Conservation (phyloP, 108 stramenopile species). For the Stephanodiscus triporus region DNA sequence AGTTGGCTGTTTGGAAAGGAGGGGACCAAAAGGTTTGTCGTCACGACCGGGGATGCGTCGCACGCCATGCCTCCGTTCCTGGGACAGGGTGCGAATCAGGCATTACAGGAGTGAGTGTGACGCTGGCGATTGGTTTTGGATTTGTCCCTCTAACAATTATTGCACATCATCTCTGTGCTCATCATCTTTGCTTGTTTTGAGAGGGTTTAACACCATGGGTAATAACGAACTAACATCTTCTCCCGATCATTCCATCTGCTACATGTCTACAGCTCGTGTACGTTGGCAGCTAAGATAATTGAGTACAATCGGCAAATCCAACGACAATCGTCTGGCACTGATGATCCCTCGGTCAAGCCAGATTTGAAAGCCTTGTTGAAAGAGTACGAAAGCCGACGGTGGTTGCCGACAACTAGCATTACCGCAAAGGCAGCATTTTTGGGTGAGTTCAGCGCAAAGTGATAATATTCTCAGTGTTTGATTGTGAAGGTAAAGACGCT, state of each 20-base stretch:
- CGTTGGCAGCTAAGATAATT: slow-evolving; percentile 60
- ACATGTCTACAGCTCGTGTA: slow-evolving; percentile 15
- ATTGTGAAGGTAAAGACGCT: not conserved
- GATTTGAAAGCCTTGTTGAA: slow-evolving; percentile 53
- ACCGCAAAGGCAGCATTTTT: slow-evolving; percentile 71
- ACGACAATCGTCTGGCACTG: not conserved
- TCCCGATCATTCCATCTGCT: not conserved
- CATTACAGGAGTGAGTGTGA: slow-evolving; percentile 86
- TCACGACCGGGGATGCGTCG: slow-evolving; percentile 90
- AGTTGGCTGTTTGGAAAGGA: not conserved
- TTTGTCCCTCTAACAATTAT: not conserved
- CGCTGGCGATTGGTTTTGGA: not conserved
- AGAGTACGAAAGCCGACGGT: slow-evolving; percentile 69
- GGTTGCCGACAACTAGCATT: slow-evolving; percentile 79
- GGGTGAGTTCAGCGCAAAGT: slow-evolving; percentile 27
- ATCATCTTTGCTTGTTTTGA: not conserved
- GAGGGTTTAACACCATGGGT: not conserved
- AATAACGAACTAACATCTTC: not conserved
- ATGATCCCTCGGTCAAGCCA: slow-evolving; percentile 8
- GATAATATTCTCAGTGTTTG: not conserved
- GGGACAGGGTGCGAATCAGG: slow-evolving; percentile 98
- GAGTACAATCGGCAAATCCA: slow-evolving; percentile 52
- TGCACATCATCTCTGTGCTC: too few relatives aligned
- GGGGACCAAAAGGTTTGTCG: slow-evolving; percentile 31
- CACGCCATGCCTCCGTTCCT: slow-evolving; percentile 97